Conservation (phyloP, 345 rosid genomes). For the Erucastrum elatum region DNA sequence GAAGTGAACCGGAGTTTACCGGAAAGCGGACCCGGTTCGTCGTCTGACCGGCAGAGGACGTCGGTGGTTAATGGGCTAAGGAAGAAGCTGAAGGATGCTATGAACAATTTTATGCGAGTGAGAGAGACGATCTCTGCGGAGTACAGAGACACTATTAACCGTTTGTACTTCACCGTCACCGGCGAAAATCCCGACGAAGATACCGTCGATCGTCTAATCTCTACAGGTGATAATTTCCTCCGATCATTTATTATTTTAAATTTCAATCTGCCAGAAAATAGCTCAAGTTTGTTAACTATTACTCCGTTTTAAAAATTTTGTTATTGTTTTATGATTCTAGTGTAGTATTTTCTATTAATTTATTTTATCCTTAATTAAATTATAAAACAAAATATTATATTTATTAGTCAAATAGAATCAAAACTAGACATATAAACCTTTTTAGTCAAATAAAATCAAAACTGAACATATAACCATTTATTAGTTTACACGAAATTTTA, state of each 20-base stretch:
- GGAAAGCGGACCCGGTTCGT: slow-evolving; percentile 82
- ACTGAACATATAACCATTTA: background rate
- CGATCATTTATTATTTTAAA: background rate
- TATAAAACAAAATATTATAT: too few species aligned
- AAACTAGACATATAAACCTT: background rate
- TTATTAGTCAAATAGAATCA: background rate
- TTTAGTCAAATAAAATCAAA: background rate
- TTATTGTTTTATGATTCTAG: background rate
- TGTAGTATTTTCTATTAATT: background rate
- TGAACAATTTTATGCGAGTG: slow-evolving; percentile 69
- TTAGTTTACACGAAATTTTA: background rate
- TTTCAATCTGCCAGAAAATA: slow-evolving; percentile 5
- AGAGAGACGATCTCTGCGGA: slow-evolving; percentile 73
- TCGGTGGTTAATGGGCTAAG: slow-evolving; percentile 84
- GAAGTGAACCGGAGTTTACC: slow-evolving; percentile 68
- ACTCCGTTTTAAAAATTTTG: background rate
- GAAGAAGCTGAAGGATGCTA: slow-evolving; percentile 81
- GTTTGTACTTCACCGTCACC: slow-evolving; percentile 87
- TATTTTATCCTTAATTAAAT: background rate
- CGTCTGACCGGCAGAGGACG: slow-evolving; percentile 81
- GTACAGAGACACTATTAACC: slow-evolving; percentile 80
- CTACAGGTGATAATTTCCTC: slow-evolving; percentile 59
- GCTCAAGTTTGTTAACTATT: slow-evolving; percentile 1
- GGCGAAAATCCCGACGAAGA: slow-evolving; percentile 88
- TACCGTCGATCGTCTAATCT: slow-evolving; percentile 74